Evolutionary conservation across 495 filamentous ascomycete species (phyloP), one percentile per base, ranked within the genome.

Genomic region (Saxophila tyrrhenica): DNA sequence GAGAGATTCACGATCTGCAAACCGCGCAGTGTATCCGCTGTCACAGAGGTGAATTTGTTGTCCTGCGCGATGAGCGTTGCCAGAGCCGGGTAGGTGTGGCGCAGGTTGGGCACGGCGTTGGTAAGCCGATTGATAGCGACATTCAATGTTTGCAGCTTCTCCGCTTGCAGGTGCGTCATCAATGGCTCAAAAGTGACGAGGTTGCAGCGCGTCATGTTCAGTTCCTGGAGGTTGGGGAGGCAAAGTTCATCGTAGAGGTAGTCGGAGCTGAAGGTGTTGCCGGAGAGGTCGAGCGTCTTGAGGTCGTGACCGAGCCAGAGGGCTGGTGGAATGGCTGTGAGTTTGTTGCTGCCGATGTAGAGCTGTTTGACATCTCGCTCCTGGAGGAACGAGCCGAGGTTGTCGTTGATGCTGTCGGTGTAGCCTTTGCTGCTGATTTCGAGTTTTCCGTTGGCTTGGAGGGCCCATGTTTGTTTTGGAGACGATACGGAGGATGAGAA

Each of bases 71-170:
- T 68, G 39, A 96, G 71, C 0, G 79, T 75, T 0, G 70, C 73
- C 20, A 98, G 68, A 10, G 70, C 74, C 2, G 87, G 85, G 65
- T 86, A 96, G 17, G 52, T 61, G 2, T 70, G 61, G 19, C 78
- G 77, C 1, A 79, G 61, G 19, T 61, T 51, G 0, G 86, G 84
- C 11, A 98, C 75, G 2, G 75, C 60, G 8, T 75, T 75, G 3
- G 79, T 75, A 22, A 96, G 71, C 21, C 83, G 81, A 63, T 95
- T 96, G 60, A 79, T 78, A 22, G 84, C 87, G 21, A 94, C 73
- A 66, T 96, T 84, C 0, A 95, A 74, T 55, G 83, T 80, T 25
- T 81, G 75, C 13, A 97, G 75, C 38, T 72, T 72, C 0, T 89
- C 86, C 0, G 89, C 87, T 17, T 73, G 69, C 13, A 95, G 74